Conservation (phyloP, 805 yeast species). For the Wickerhamiella occidentalis region DNA sequence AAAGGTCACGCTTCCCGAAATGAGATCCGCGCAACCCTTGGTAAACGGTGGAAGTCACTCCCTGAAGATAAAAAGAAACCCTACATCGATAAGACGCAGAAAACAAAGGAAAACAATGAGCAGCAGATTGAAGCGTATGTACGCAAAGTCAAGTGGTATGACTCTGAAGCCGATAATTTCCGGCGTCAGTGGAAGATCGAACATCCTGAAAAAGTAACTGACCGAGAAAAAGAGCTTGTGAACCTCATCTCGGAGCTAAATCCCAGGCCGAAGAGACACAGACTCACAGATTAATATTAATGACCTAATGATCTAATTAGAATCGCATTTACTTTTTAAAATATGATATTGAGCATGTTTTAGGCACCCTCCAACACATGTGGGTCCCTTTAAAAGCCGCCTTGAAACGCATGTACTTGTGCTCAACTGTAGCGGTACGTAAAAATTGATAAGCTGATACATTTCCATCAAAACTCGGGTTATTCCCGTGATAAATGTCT, state of each 20-base stretch:
- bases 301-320: neutral
- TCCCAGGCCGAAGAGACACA: slow-evolving; percentile 15
- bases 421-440: too few species aligned
- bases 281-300: slow-evolving; percentile 14
- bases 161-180: slow-evolving; percentile 30
- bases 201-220: slow-evolving; percentile 22
- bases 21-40: slow-evolving; percentile 32
- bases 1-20: slow-evolving; percentile 31
- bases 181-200: slow-evolving; percentile 30
- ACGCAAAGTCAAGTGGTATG: slow-evolving; percentile 26
- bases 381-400: too few species aligned
- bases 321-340: neutral
- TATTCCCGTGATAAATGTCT: too few species aligned
- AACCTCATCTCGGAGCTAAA: slow-evolving; percentile 12
- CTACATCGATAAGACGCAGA: slow-evolving; percentile 27
- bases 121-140: slow-evolving; percentile 27
- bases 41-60: slow-evolving; percentile 32
- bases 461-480: too few species aligned
- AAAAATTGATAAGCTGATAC: too few species aligned
- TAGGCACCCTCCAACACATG: too few species aligned
- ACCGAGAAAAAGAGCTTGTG: slow-evolving; percentile 20
- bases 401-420: too few species aligned
- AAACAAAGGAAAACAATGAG: slow-evolving; percentile 27
- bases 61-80: slow-evolving; percentile 30
- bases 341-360: too few species aligned